A percentile compares a stretch with the other conserved stretches of the same genome.
Conservation (phyloP, 768 basidiomycete species). For the Clitopilus passeckerianus region DNA sequence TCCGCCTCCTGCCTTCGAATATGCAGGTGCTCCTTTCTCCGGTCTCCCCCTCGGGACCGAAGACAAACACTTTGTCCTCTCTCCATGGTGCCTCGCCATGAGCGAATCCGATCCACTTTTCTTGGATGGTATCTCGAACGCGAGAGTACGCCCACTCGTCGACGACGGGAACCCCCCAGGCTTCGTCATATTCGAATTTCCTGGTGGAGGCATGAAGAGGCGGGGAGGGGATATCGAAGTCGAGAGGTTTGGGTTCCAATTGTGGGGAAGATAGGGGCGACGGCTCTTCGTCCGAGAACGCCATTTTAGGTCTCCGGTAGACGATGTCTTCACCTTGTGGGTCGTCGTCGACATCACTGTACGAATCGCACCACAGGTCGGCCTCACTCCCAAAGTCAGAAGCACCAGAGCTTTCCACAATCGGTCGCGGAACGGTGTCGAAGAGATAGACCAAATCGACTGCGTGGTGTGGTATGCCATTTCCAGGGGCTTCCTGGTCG, state of each 20-base stretch:
- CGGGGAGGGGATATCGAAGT: constrained; percentile 5
- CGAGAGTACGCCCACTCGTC: constrained; percentile 63
- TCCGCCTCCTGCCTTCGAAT: constrained; percentile 62
- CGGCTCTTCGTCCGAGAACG: constrained; percentile 1
- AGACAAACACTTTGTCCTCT: constrained; percentile 67
- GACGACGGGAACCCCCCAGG: constrained; percentile 55
- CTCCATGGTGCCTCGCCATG: constrained; percentile 71
- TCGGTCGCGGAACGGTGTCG: constrained; percentile 62
- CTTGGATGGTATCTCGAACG: constrained; percentile 68
- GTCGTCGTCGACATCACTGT: constrained; percentile 27
- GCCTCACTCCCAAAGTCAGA: constrained; percentile 8
- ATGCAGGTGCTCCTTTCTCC: constrained; percentile 65
- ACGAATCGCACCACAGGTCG: constrained; percentile 27
- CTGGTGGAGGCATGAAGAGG: constrained; percentile 8
- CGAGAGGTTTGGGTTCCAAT: not conserved
- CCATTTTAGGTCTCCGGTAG: constrained; percentile 13
- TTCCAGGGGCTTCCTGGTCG: constrained; percentile 71
- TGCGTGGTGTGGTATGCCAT: constrained; percentile 62
- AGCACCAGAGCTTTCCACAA: constrained; percentile 15
- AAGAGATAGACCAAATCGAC: constrained; percentile 76
- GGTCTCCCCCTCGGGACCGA: constrained; percentile 79
- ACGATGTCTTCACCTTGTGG: constrained; percentile 21
- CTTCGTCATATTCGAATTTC: constrained; percentile 21
- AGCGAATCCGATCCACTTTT: constrained; percentile 72
- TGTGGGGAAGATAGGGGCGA: not conserved